Percentiles rank a stretch among this genome's conserved stretches.
phyloP scores from a whole-genome alignment of 768 basidiomycete species.

The Naganishia onofrii region DNA sequence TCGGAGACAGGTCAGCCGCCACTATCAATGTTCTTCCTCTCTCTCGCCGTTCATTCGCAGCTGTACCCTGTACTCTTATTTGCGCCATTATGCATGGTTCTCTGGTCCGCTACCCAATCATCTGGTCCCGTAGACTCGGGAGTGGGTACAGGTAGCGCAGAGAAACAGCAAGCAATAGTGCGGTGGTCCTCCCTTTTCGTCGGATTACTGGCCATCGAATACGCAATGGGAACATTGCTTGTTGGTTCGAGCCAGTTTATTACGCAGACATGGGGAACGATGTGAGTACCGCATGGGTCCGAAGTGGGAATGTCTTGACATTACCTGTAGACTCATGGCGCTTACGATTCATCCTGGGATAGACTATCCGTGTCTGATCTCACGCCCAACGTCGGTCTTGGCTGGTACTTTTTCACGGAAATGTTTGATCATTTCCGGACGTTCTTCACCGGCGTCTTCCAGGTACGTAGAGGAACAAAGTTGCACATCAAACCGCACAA shows the following conservation, averaged over 20 bases:
- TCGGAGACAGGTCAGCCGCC: slow-evolving; percentile 60
- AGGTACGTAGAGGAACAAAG: slow-evolving; percentile 58
- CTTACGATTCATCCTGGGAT: background rate
- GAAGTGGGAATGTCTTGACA: too few species aligned
- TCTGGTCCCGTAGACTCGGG: background rate
- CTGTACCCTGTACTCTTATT: slow-evolving; percentile 69
- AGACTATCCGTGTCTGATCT: slow-evolving; percentile 82
- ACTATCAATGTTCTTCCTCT: slow-evolving; percentile 64
- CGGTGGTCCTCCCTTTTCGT: background rate
- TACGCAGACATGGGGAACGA: slow-evolving; percentile 73
- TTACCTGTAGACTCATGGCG: background rate
- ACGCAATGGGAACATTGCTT: background rate
- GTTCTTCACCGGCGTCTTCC: slow-evolving; percentile 93
- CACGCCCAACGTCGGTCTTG: slow-evolving; percentile 87
- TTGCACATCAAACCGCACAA: background rate
- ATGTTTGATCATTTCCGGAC: slow-evolving; percentile 98
- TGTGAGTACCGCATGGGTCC: slow-evolving; percentile 56
- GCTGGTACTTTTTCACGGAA: slow-evolving; percentile 99
- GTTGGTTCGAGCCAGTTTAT: slow-evolving; percentile 9
- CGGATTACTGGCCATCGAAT: background rate
- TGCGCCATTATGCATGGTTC: slow-evolving; percentile 65
- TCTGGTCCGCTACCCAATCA: slow-evolving; percentile 62
- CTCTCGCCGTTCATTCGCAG: slow-evolving; percentile 69
- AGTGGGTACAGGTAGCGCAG: background rate
- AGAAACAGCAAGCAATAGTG: background rate